These are phyloP conservation scores for Lodderomyces oxycetoniae DNA, from an alignment of 1,139 yeast genomes.

Conservation along the genomic window DNA sequence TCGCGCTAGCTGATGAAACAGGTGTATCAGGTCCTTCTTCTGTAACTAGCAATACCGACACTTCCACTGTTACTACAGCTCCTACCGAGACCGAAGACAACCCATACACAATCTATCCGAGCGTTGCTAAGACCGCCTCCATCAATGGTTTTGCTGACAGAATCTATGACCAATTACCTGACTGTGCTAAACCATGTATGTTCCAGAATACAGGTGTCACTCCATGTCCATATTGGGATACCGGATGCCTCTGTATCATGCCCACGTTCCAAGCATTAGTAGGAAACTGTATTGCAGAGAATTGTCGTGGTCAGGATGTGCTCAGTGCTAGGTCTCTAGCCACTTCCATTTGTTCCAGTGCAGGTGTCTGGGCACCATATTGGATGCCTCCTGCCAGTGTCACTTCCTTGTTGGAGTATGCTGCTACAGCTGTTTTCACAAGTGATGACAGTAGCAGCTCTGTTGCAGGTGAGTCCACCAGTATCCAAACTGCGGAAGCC, in stretches of 20 bases:
- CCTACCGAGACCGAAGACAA: slow-evolving; percentile 9
- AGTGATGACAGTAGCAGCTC: slow-evolving; percentile 10
- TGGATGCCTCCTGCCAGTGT: slow-evolving; percentile 39
- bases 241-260: slow-evolving; percentile 37
- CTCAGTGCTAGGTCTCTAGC: slow-evolving; percentile 36
- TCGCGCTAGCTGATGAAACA: slow-evolving; percentile 3
- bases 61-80: slow-evolving; percentile 4
- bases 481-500: slow-evolving; percentile 8
- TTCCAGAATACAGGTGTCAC: slow-evolving; percentile 26
- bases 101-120: slow-evolving; percentile 24
- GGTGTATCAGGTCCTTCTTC: background rate
- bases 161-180: slow-evolving; percentile 21
- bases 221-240: slow-evolving; percentile 36
- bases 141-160: slow-evolving; percentile 38
- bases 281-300: slow-evolving; percentile 27
- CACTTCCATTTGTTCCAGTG: slow-evolving; percentile 34
- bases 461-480: too few species aligned
- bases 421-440: slow-evolving; percentile 18
- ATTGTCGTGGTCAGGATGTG: slow-evolving; percentile 34
- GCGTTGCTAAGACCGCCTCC: slow-evolving; percentile 31
- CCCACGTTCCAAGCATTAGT: slow-evolving; percentile 25
- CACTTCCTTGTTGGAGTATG: slow-evolving; percentile 29
- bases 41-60: background rate
- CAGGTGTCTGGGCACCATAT: slow-evolving; percentile 37
- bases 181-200: slow-evolving; percentile 27